Base-by-base conservation (phyloP, 2,329 filamentous ascomycete species). In the Bipolaris victoriae region DNA sequence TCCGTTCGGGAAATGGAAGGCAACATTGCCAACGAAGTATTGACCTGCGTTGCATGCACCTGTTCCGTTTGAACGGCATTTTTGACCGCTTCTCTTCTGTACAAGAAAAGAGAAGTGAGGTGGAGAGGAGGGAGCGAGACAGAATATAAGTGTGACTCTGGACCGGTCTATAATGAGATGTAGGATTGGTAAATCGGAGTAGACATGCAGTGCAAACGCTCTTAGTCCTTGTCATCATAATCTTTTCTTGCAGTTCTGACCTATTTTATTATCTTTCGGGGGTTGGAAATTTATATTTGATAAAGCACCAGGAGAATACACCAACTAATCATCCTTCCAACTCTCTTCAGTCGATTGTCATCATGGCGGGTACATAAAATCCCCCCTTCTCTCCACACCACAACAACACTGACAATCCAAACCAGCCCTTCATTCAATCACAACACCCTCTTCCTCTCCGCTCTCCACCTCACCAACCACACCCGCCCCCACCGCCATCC, bases 401-500 rank as follows among this genome's bases (percentile, higher is more conserved):
- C 22, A 13, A 1, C 36, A 3, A 35, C 20, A 55, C 46, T 55
- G 15, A 58, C 22, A 16, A 4, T 11, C 1, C 9, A 9, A 7
- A 11, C 10, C 45, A 67, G 63, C 60, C 13, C 49, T 65, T 39
- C 62, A 59, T 35, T 46, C 57, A 13, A 52, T 55, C 10, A 44
- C 43, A 10, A 47, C 47, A 31, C 11, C 46, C 10, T 45, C n/a
- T 20, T 35, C 57, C 53, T 26, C 29, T 9, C 37, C 26, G 37
- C 40, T 52, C 51, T 39, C 48, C 40, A 37, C 50, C 51, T 36
- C 48, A 47, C 22, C 44, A 18, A 31, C 7, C 46, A 16, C 36
- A 20, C 20, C 22, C 22, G 47, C 64, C 40, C 71, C 72, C 15
- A 61, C 64, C 18, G 48, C 55, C 24, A 65, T 75, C 37, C 72